Conservation (phyloP, 1,139 yeast genomes). For the Yarrowia galli region DNA sequence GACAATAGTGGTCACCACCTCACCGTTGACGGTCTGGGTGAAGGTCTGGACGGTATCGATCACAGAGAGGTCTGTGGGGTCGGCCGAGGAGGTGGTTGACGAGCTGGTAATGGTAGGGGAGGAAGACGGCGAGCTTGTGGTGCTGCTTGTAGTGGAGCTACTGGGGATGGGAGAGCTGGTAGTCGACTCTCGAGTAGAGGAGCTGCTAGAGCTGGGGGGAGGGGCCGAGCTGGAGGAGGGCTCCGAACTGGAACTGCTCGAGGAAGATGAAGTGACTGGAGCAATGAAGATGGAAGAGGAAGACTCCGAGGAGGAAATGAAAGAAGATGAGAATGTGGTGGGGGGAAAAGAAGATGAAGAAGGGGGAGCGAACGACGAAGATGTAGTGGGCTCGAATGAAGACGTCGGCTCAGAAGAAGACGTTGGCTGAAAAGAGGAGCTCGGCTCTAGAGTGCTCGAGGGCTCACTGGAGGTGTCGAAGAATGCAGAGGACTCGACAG, state of each 20-base stretch:
- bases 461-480: constrained; percentile 5
- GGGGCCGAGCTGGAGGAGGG: not conserved
- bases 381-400: not conserved
- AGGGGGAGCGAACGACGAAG: not conserved
- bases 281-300: constrained; percentile 13
- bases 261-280: not conserved
- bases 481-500: constrained; percentile 23
- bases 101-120: not conserved
- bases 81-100: constrained; percentile 1
- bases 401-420: not conserved
- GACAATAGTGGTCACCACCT: constrained; percentile 21
- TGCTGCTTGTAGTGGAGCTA: not conserved
- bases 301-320: not conserved
- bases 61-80: not conserved
- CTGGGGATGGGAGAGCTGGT: not conserved
- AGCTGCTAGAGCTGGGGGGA: not conserved
- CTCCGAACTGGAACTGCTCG: not conserved
- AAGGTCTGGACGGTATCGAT: constrained; percentile 21
- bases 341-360: not conserved
- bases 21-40: constrained; percentile 29
- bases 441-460: not conserved
- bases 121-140: not conserved
- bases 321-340: constrained; percentile 8
- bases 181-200: not conserved
- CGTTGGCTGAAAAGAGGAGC: not conserved